These are phyloP conservation scores for Verticillium klebahnii DNA, from an alignment of 2,329 filamentous ascomycete species.

Conservation along the genomic window DNA sequence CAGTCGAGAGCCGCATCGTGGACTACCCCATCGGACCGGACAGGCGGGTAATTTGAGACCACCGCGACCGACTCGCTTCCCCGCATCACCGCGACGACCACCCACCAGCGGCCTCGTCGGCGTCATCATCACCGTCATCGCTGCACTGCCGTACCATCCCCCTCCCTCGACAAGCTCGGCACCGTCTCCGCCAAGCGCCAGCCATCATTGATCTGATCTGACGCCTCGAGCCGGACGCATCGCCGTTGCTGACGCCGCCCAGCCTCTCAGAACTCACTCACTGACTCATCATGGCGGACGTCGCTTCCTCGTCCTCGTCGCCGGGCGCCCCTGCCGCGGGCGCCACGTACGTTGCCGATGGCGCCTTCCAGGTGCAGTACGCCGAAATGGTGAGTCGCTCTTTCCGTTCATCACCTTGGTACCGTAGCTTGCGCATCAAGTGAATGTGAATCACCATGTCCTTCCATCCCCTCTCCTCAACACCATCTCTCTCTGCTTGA, in stretches of 20 bases:
- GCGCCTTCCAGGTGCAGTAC: neutral
- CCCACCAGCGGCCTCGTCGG: neutral
- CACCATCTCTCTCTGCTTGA: neutral
- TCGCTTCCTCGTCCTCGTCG: neutral
- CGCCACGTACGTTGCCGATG: neutral
- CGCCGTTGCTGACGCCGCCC: neutral
- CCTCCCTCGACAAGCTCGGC: neutral
- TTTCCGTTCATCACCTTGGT: neutral
- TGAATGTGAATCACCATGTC: neutral
- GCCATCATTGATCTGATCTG: too few relatives aligned
- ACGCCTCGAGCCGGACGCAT: neutral
- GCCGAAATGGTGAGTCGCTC: neutral
- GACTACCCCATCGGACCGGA: too few relatives aligned
- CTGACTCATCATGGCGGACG: neutral
- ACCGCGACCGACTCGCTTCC: neutral
- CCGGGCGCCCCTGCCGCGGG: neutral
- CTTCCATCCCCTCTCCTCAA: neutral
- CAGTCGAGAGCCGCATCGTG: too few relatives aligned
- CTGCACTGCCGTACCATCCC: too few relatives aligned
- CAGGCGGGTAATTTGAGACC: neutral
- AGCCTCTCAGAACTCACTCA: neutral
- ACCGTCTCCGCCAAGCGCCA: neutral
- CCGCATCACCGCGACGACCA: neutral
- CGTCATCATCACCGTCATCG: too few relatives aligned
- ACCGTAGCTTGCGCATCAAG: too few relatives aligned